Percentiles rank a stretch among this genome's conserved stretches.
These are phyloP conservation scores for Microbotryum violaceum DNA, from an alignment of 1,284 basidiomycete species.

Conservation along the genomic window DNA sequence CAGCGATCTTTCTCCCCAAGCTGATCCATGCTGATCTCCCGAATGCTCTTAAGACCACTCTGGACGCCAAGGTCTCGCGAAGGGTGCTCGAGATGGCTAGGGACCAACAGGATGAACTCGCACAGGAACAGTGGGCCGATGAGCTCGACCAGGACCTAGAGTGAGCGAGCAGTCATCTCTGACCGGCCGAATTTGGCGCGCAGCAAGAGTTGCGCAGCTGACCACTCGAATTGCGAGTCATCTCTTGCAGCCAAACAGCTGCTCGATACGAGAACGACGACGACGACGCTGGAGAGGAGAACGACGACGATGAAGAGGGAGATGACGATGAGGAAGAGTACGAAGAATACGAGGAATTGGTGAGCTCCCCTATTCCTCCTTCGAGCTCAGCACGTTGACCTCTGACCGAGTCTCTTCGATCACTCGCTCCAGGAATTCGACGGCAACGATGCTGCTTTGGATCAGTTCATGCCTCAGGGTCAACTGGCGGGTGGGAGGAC, in stretches of 20 bases:
- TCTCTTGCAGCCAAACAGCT: too few species aligned
- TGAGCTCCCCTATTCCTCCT: constrained; percentile 32
- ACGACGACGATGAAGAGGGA: constrained; percentile 31
- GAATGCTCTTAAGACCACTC: constrained; percentile 49
- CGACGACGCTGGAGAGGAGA: constrained; percentile 36
- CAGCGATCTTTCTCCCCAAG: too few species aligned
- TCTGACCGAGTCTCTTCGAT: not conserved
- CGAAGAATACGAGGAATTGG: constrained; percentile 50
- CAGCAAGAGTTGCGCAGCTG: too few species aligned
- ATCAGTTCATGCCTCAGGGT: constrained; percentile 58
- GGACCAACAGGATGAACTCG: constrained; percentile 81
- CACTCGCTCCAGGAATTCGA: constrained; percentile 33
- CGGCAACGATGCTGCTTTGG: constrained; percentile 72
- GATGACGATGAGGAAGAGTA: constrained; percentile 46
- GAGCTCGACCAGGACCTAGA: constrained; percentile 12
- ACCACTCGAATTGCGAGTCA: too few species aligned
- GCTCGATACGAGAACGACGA: constrained; percentile 5
- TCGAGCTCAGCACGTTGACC: not conserved
- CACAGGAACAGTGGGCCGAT: constrained; percentile 23
- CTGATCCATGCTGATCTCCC: not conserved
- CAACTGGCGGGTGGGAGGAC: constrained; percentile 60
- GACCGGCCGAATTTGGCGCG: not conserved
- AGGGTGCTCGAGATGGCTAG: constrained; percentile 87
- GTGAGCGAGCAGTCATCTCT: constrained; percentile 5
- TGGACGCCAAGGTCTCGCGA: constrained; percentile 77